Conservation (phyloP, 2,329 filamentous ascomycete species). For the Cladorrhinum sp. region DNA sequence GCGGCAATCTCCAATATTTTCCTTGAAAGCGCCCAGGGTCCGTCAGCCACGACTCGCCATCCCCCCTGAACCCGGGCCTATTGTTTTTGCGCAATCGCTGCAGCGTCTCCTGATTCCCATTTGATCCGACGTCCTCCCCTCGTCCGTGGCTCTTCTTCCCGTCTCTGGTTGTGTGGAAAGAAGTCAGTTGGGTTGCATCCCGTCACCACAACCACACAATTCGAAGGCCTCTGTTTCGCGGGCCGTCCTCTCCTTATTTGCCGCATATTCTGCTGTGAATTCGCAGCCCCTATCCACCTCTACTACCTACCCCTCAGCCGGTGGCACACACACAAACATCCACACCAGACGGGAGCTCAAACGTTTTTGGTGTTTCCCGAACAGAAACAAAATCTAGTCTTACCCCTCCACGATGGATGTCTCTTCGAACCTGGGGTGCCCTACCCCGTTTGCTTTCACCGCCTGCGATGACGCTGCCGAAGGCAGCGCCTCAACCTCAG, state of each 20-base stretch:
- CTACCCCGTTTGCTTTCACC: conserved; percentile 23
- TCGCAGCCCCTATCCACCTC: not conserved
- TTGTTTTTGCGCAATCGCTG: not conserved
- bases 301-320: not conserved
- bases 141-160: not conserved
- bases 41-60: not conserved
- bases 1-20: not conserved
- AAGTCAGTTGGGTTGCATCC: not conserved
- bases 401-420: conserved; percentile 20
- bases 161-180: not conserved
- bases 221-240: not conserved
- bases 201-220: not conserved
- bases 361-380: not conserved
- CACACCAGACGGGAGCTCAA: not conserved
- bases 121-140: not conserved
- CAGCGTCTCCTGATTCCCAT: not conserved
- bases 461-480: conserved; percentile 33
- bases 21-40: not conserved
- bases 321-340: not conserved
- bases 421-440: conserved; percentile 25
- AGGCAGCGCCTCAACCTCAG: conserved; percentile 43
- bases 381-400: not conserved
- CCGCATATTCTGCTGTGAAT: not conserved
- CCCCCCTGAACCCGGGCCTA: not conserved
- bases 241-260: conserved; percentile 2